Evolutionary conservation across 1,139 yeast genomes (phyloP), one percentile per base, ranked within the genome.

Genomic region (Yueomyces sp.): DNA sequence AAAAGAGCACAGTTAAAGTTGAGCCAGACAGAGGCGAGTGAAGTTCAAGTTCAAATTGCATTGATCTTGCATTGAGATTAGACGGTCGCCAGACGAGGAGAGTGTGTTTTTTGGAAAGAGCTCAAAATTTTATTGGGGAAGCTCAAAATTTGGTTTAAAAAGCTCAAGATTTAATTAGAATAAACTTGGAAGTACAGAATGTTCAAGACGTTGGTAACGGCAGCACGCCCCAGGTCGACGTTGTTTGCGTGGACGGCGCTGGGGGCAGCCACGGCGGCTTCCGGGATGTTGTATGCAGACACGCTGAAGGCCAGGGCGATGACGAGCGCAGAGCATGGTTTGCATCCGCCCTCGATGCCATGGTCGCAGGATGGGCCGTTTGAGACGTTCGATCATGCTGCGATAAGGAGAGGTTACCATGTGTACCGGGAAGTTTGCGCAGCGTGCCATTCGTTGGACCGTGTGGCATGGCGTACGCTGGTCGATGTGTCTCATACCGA

Each of bases 381-480:
- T 59, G 81, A 81, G 54, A 76, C 96, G 44, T 93, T 87, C 57
- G 98, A 91, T 72, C 99, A 91, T 67, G 89, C 87, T 48, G 81
- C 95, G 42, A 85, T 91, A 61, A 85, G 99, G 75, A 87, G 99
- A 76, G 99, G 99, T 56, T 91, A 81, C 80, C 97, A 87, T 68
- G 99, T 91, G 49, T 91, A 91, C 76, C 83, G 87, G 68, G 99
- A 91, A 69, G 98, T 91, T 47, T 91, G 99, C 75, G 95, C 98
- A 48, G 91, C 97, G 48, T 91, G 99, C 70, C 99, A 91, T 70
- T 89, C 98, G 30, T 72, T 91, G 60, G 91, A 87, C 64, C 82
- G 95, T 73, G 84, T 93, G 56, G 96, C 97, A 42, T 91, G 99
- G 99, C 86, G 98, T 78, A 84, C 89, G 60, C 71, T 91, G 60